Percentiles rank a stretch among this genome's conserved stretches.
phyloP scores from a whole-genome alignment of 2,329 filamentous ascomycete genomes.

The Colletotrichum somersetense region DNA sequence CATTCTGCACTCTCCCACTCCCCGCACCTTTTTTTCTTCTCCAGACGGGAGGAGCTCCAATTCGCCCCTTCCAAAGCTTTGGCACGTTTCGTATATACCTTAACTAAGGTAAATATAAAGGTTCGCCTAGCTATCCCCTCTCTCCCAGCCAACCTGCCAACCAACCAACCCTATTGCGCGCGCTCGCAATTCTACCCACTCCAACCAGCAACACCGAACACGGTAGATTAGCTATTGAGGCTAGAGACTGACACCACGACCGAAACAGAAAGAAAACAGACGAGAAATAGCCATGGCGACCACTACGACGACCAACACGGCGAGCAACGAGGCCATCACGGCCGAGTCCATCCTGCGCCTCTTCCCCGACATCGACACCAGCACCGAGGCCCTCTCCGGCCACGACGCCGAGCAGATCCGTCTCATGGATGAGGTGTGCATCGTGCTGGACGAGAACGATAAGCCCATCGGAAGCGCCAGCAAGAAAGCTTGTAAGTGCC shows the following conservation, averaged over 20 bases:
- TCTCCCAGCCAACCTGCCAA: no score
- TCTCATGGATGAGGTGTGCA: conserved; percentile 98
- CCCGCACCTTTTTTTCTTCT: background rate
- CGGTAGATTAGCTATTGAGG: no score
- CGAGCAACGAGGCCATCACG: conserved; percentile 75
- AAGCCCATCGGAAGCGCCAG: conserved; percentile 93
- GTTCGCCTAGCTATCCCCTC: background rate
- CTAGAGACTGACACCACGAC: background rate
- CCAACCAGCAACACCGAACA: background rate
- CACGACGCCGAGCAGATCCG: conserved; percentile 98
- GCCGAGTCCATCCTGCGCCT: conserved; percentile 88
- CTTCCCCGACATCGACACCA: conserved; percentile 85
- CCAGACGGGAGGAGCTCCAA: conserved; percentile 22
- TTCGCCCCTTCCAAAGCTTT: background rate
- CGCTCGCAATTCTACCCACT: background rate
- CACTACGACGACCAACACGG: conserved; percentile 57
- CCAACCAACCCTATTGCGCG: background rate
- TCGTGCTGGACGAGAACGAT: conserved; percentile 94
- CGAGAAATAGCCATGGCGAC: conserved; percentile 48
- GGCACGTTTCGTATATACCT: background rate
- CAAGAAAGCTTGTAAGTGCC: conserved; percentile 91
- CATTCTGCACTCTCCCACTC: conserved; percentile 21
- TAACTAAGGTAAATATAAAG: background rate
- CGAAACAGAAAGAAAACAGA: background rate
- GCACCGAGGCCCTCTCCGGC: conserved; percentile 81